Percentiles rank a stretch among this genome's conserved stretches.
These are phyloP conservation scores for Bruguiera gymnorhiza DNA, from an alignment of 345 rosid genomes.

Conservation along the genomic window DNA sequence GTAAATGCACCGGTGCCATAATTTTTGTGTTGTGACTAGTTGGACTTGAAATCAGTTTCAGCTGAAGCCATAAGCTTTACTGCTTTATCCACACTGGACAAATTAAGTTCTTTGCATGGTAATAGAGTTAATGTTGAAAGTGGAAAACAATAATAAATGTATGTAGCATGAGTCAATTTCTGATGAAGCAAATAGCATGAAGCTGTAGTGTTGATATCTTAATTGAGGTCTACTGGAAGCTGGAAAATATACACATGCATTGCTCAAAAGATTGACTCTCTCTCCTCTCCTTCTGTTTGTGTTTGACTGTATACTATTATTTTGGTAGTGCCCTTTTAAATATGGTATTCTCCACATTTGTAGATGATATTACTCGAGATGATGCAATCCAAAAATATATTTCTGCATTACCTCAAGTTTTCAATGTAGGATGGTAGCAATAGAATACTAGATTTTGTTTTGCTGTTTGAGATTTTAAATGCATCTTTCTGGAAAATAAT, in stretches of 20 bases:
- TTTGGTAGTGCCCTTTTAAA: neutral
- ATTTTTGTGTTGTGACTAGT: too few relatives aligned
- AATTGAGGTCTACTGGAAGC: neutral
- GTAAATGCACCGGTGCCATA: too few relatives aligned
- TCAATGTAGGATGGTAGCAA: neutral
- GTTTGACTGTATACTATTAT: too few relatives aligned
- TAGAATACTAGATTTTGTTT: neutral
- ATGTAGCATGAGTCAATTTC: neutral
- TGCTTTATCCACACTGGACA: neutral
- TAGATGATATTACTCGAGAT: neutral
- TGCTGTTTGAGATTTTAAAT: conserved; percentile 2
- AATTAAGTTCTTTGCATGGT: neutral
- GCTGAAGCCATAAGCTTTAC: neutral
- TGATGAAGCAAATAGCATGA: neutral
- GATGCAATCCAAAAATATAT: neutral
- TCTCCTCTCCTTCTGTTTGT: neutral
- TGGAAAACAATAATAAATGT: neutral
- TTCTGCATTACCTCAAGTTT: neutral
- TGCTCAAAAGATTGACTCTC: neutral
- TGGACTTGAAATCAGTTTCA: neutral
- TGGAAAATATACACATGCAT: too few relatives aligned
- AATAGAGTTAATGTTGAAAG: neutral
- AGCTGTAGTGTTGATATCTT: neutral
- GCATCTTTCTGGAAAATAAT: conserved; percentile 2
- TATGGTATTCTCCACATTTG: neutral